phyloP scores from a whole-genome alignment of 306 rosid genomes.

The Citrullus amarus region DNA sequence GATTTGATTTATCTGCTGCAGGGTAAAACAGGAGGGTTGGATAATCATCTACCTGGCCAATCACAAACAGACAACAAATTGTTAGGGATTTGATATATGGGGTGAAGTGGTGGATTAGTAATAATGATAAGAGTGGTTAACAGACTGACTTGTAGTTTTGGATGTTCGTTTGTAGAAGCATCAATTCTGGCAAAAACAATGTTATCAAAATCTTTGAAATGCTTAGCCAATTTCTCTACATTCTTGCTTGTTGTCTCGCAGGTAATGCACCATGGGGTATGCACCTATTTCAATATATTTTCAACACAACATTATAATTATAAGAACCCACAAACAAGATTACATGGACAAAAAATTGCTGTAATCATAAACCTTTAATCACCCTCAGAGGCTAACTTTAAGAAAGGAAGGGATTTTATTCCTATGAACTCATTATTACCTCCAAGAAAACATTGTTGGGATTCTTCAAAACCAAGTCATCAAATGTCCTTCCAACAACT shows the following conservation, averaged over 20 bases:
- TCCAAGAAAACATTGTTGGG: slow-evolving; percentile 65
- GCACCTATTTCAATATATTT: slow-evolving; percentile 42
- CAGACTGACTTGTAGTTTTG: slow-evolving; percentile 54
- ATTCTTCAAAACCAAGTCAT: slow-evolving; percentile 49
- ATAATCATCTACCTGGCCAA: slow-evolving; percentile 55
- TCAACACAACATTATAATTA: not conserved
- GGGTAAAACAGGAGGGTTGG: slow-evolving; percentile 64
- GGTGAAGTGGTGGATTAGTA: not conserved
- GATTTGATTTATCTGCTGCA: slow-evolving; percentile 54
- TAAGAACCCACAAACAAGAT: not conserved
- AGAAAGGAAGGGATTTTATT: no score
- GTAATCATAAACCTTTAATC: no score
- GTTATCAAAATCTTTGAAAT: slow-evolving; percentile 59
- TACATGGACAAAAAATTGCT: not conserved
- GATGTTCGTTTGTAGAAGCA: slow-evolving; percentile 78
- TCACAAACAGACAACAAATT: not conserved
- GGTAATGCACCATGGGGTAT: slow-evolving; percentile 79
- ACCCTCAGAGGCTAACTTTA: no score
- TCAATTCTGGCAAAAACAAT: slow-evolving; percentile 62
- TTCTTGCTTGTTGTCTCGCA: slow-evolving; percentile 77
- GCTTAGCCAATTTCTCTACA: slow-evolving; percentile 80
- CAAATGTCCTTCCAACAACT: slow-evolving; percentile 69
- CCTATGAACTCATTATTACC: slow-evolving; percentile 31
- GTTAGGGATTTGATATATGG: not conserved
- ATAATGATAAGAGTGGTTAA: not conserved